Base-by-base conservation (phyloP, 345 rosid genomes). In the Brassica cretica region DNA sequence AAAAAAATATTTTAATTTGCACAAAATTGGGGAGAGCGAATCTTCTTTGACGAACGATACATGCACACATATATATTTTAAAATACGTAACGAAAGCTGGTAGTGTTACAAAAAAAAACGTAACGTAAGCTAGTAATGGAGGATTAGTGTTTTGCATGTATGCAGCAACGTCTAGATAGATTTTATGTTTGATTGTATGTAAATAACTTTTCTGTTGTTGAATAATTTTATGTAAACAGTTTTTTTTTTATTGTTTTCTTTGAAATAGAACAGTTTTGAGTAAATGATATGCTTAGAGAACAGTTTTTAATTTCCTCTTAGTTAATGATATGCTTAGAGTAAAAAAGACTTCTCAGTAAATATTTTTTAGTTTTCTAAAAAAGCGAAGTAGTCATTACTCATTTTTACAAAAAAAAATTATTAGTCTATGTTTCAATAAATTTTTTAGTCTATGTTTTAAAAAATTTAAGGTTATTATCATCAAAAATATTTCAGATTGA, bases 91-190 rank as follows among this genome's bases (percentile, higher is more conserved):
- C 44, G 39, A 8, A 39, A 39, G 44, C 44, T 30, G 32, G 32
- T 30, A 30, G 32, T 30, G 32, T 30, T 30, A 30, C 32, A 30
- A 30, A 30, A 29, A 29, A 29, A 30, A 30, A 30, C 32, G 32
- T 30, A 30, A 30, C 8, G 44, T 39, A 39, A 62, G 41, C 35
- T 29, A 58, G 77, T 78, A 65, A 72, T 78, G 81, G 73, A 51
- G 37, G 27, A 30, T 72, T 72, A 66, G 77, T 78, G 81, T 78
- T 72, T 66, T 66, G 81, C 77, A 71, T 29, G 77, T 66, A 66
- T 29, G 63, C 53, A 18, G 3, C 77, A 71, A 67, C 64, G 69
- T 61, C 25, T 56, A 56, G 32, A 33, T 5, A n/a, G 19, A n/a
- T 51, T 51, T 2, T n/a, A 51, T 51, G 58, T 8, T n/a, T 46